phyloP scores from a whole-genome alignment of 2,329 filamentous ascomycete species.

The Ascochyta koolunga region DNA sequence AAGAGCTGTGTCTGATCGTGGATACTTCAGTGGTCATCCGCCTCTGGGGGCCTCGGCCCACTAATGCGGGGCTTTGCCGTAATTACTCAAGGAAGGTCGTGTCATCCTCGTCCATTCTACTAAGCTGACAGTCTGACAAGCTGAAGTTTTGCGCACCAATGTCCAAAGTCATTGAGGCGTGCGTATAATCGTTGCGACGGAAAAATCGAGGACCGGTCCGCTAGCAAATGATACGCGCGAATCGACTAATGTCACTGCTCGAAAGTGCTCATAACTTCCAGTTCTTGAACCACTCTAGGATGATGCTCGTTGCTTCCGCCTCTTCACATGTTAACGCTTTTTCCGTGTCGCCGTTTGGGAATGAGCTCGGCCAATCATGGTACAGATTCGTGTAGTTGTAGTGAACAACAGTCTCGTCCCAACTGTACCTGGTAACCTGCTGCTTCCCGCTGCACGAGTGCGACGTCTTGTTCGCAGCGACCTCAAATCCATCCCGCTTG shows the following conservation, averaged over 20 bases:
- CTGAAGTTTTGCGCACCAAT: too few species aligned
- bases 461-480: constrained; percentile 33
- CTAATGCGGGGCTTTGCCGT: constrained; percentile 4
- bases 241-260: background rate
- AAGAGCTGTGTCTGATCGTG: background rate
- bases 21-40: background rate
- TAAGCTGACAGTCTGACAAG: background rate
- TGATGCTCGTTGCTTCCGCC: constrained; percentile 40
- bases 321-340: constrained; percentile 35
- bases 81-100: background rate
- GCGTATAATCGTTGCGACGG: too few species aligned
- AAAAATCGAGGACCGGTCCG: too few species aligned
- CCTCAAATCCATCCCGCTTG: constrained; percentile 40
- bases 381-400: constrained; percentile 48
- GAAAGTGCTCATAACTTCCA: constrained; percentile 27
- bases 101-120: background rate
- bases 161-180: too few species aligned
- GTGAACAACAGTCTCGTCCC: constrained; percentile 45
- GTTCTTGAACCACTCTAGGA: constrained; percentile 40
- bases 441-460: constrained; percentile 39
- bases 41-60: constrained; percentile 3
- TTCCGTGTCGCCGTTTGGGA: constrained; percentile 35
- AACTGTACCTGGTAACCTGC: constrained; percentile 32
- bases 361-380: constrained; percentile 51
- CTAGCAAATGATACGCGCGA: too few species aligned